Base-by-base conservation (phyloP, 2,329 filamentous ascomycete genomes). In the Huntiella omanensis region DNA sequence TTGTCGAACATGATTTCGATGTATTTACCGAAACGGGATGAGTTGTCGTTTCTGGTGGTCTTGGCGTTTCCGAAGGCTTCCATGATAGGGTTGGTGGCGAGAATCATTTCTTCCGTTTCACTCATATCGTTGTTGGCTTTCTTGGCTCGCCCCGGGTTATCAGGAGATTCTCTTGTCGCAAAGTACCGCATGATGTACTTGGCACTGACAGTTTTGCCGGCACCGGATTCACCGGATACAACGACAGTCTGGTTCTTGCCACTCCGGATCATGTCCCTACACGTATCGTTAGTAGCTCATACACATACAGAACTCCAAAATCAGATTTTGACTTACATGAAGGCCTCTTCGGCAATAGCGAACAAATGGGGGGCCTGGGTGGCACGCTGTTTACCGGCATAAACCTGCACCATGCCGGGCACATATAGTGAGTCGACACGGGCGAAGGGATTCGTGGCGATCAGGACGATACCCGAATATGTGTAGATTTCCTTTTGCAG, bases 121-220 rank as follows among this genome's bases (percentile, higher is more conserved):
- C 87, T 96, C 80, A 96, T 96, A 53, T 79, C 60, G 49, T 83
- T 81, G 55, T 77, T 68, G 51, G 84, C 83, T 58, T 73, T 73
- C 63, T 84, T 91, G 46, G 71, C 71, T 56, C 83, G 78, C 52
- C 77, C 80, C 12, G 85, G 80, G 60, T 87, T 83, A 56, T 92
- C 85, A 47, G 91, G 86, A 5, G 87, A 81, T 64, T 95, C 91
- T 73, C 91, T 79, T 38, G 91, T 98, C 52, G 91, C 91, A 64
- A 98, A 98, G 68, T 98, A 98, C 57, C 91, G 78, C 91, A 98
- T 98, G 61, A 98, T 96, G 65, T 98, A 96, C 68, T 98, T 98
- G 56, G 91, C 91, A 64, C 88, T 96, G 61, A 98, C 91, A 4
- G 91, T 98, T 69, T 98, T 98, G 58, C 91, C 91, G 53, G 91